These are phyloP conservation scores for Jackrogersella multiformis DNA, from an alignment of 495 filamentous ascomycete species.

Conservation along the genomic window DNA sequence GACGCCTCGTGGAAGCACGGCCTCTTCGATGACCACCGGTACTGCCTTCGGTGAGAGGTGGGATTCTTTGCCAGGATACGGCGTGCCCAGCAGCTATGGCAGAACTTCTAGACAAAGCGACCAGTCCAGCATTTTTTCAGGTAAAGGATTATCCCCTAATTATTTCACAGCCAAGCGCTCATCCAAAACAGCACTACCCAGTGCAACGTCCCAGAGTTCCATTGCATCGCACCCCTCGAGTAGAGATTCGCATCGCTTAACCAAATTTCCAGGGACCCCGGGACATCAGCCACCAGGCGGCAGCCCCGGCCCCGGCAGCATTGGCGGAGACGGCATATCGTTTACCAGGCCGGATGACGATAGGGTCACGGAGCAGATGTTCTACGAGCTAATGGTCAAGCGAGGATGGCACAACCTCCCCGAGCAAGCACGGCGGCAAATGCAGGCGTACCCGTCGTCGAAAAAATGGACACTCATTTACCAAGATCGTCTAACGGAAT, in stretches of 20 bases:
- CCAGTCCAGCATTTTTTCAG: slow-evolving; percentile 66
- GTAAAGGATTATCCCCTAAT: slow-evolving; percentile 76
- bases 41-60: slow-evolving; percentile 64
- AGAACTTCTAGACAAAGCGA: slow-evolving; percentile 55
- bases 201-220: slow-evolving; percentile 60
- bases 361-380: slow-evolving; percentile 87
- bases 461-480: slow-evolving; percentile 99
- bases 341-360: slow-evolving; percentile 80
- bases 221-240: slow-evolving; percentile 56
- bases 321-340: slow-evolving; percentile 69
- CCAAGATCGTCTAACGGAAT: slow-evolving; percentile 91
- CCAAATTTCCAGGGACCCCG: slow-evolving; percentile 54
- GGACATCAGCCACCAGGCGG: slow-evolving; percentile 51
- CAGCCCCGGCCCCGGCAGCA: too few relatives aligned
- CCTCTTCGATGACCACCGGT: slow-evolving; percentile 59
- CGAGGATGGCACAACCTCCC: slow-evolving; percentile 95
- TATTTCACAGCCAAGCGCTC: slow-evolving; percentile 74
- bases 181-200: slow-evolving; percentile 62
- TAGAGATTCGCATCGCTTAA: slow-evolving; percentile 61
- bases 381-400: slow-evolving; percentile 94
- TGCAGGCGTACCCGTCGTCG: slow-evolving; percentile 88
- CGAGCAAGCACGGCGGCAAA: slow-evolving; percentile 93
- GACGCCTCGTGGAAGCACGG: slow-evolving; percentile 60
- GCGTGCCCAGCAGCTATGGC: slow-evolving; percentile 35
- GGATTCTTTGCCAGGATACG: slow-evolving; percentile 70